Base-by-base conservation (phyloP, 768 basidiomycete species). In the Amanita inopinata region DNA sequence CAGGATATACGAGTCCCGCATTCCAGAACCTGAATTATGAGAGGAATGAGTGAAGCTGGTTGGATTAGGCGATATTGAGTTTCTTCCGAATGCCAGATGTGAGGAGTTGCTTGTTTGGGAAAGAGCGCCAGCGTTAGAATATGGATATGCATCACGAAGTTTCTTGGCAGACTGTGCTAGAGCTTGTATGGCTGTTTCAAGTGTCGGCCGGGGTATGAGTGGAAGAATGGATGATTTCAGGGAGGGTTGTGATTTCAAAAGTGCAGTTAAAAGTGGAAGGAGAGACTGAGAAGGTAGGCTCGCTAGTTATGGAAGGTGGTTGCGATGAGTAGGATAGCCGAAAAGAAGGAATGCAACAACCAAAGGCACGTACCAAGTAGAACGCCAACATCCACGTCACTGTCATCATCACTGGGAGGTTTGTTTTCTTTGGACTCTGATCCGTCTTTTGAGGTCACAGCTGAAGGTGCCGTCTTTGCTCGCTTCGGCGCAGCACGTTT, bases 171-270 rank as follows among this genome's bases (percentile, higher is more conserved):
- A 79, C 47, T 70, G 72, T 24, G 71, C 70, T 18, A 91, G 61
- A 9, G 79, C 78, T 51, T 86, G 76, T 20, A 78, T 59, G 7
- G 84, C 87, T 22, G 73, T 78, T 22, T 86, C 81, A 45, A 89
- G 64, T 1, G 86, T 82, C 10, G 88, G 88, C n/a, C 84, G 77
- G 38, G 88, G 88, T 54, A 91, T 87, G 27, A 91, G 66, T 23
- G 80, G 78, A 27, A 91, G 61, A 43, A 91, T 72, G 6, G 73
- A 61, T 2, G 78, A 69, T 58, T 86, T 91, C 36, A 91, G 64
- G 2, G 73, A 66, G 0, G 88, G 88, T 49, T 88, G 78, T 0
- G 68, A 60, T 45, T 70, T 68, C 18, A 91, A 62, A 43, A 91
- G 64, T 8, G 84, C 73, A 19, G 71, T 80, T 15, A 91, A 61